Conservation (phyloP, 2,329 filamentous ascomycete species). For the Chaetomiaceae sp. region DNA sequence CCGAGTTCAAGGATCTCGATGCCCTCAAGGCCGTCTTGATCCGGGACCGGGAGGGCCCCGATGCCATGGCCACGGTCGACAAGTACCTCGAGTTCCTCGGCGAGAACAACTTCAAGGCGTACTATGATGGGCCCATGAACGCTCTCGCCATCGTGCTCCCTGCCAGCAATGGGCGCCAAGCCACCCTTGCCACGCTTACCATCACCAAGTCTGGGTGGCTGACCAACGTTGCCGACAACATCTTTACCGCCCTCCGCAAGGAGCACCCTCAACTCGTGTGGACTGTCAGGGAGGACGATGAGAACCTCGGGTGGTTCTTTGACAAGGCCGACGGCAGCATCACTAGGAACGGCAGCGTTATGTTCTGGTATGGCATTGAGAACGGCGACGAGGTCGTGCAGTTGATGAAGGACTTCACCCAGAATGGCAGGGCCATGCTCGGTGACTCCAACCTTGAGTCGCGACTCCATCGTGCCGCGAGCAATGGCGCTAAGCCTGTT, state of each 20-base stretch:
- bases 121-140: conserved; percentile 92
- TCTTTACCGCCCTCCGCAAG: conserved; percentile 90
- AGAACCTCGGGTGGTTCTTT: conserved; percentile 97
- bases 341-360: conserved; percentile 76
- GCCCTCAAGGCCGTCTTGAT: conserved; percentile 79
- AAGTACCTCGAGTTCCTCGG: conserved; percentile 77
- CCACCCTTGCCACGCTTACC: conserved; percentile 83
- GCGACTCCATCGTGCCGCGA: conserved; percentile 73
- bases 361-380: conserved; percentile 95
- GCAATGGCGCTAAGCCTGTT: conserved; percentile 41
- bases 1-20: conserved; percentile 69
- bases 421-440: conserved; percentile 79
- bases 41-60: conserved; percentile 73
- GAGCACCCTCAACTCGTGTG: conserved; percentile 87
- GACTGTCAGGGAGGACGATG: conserved; percentile 94
- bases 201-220: conserved; percentile 95
- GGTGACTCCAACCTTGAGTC: conserved; percentile 84
- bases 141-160: conserved; percentile 86
- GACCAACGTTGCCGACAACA: conserved; percentile 90
- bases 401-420: conserved; percentile 78
- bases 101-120: conserved; percentile 78
- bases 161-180: conserved; percentile 61
- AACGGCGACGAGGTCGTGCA: conserved; percentile 74
- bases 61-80: conserved; percentile 78
- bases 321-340: conserved; percentile 94